Percentiles rank a stretch among this genome's conserved stretches.
These are phyloP conservation scores for Tetrapisispora taiwanensis DNA, from an alignment of 805 yeast genomes.

Conservation along the genomic window DNA sequence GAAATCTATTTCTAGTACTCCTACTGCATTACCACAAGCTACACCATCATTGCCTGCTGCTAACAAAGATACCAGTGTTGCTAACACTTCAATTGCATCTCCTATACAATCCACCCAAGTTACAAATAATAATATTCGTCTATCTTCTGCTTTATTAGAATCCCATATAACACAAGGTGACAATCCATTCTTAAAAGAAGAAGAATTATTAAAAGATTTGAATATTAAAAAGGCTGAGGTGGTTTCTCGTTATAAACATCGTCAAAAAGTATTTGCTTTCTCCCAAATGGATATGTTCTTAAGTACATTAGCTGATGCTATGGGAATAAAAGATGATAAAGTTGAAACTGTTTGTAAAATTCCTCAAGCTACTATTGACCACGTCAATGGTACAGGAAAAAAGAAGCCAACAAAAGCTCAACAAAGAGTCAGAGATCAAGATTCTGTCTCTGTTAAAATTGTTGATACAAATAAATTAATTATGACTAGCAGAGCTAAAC, in stretches of 20 bases:
- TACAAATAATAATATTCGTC: neutral
- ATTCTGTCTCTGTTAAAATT: constrained; percentile 17
- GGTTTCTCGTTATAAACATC: constrained; percentile 26
- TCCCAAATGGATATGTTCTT: constrained; percentile 27
- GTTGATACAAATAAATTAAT: constrained; percentile 20
- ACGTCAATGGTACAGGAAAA: constrained; percentile 28
- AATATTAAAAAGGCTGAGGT: constrained; percentile 24
- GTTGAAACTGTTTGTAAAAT: constrained; percentile 14
- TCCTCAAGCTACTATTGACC: constrained; percentile 21
- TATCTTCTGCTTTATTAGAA: neutral
- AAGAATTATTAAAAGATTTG: constrained; percentile 20
- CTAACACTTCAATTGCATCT: neutral
- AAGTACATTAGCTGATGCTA: constrained; percentile 25
- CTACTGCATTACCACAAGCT: neutral
- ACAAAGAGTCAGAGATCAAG: constrained; percentile 27
- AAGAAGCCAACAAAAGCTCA: constrained; percentile 24
- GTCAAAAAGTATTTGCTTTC: constrained; percentile 24
- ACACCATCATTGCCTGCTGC: neutral
- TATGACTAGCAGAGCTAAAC: constrained; percentile 19
- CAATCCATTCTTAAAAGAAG: constrained; percentile 26
- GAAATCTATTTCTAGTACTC: neutral
- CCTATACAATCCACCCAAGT: constrained; percentile 4
- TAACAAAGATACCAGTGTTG: neutral
- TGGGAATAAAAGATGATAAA: constrained; percentile 24
- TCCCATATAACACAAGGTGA: constrained; percentile 4